Base-by-base conservation (phyloP, 1,284 basidiomycete genomes). In the Fomes fomentarius region DNA sequence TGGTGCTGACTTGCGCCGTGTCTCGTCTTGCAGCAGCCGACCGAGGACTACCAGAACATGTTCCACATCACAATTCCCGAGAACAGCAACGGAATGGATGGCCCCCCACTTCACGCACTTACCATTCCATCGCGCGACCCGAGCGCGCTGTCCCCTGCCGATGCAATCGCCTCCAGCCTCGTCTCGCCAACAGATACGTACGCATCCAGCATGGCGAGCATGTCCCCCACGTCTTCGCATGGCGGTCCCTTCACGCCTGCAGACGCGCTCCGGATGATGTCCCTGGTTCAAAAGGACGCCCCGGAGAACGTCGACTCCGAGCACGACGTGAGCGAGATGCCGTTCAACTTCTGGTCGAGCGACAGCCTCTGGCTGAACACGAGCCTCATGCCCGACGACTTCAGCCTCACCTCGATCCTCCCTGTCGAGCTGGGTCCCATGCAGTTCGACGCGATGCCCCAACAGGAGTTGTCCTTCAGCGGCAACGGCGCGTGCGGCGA, bases 31-130 rank as follows among this genome's bases (percentile, higher is more conserved):
- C 52, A 41, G 47, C 53, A 48, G 43, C 17, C 42, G 8, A 71
- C 74, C 54, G 76, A 79, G 47, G 75, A 76, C 62, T 73, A 80
- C 60, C 71, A 75, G 51, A 69, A 69, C 63, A 76, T 80, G 70
- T 82, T 78, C 74, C 62, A 67, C 30, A 56, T 68, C 33, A 58
- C 61, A 46, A 57, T 11, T 6, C 38, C 57, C 53, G 61, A 66
- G 47, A 43, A 52, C 54, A n/a, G 40, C 51, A 46, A n/a, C n/a
- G 54, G 60, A 47, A 42, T 54, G 9, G 59, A 52, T 19, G 54
- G 57, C 22, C 64, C 67, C 14, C 69, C 68, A 45, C 63, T 78
- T 12, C 73, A 76, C 44, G 70, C 74, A 21, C 72, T 80, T 63
- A 69, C 66, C 59, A 72, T 77, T 47, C 70, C 74, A 14, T 37